These are phyloP conservation scores for Zymoseptoria passerinii DNA, from an alignment of 2,329 filamentous ascomycete genomes.

Conservation along the genomic window DNA sequence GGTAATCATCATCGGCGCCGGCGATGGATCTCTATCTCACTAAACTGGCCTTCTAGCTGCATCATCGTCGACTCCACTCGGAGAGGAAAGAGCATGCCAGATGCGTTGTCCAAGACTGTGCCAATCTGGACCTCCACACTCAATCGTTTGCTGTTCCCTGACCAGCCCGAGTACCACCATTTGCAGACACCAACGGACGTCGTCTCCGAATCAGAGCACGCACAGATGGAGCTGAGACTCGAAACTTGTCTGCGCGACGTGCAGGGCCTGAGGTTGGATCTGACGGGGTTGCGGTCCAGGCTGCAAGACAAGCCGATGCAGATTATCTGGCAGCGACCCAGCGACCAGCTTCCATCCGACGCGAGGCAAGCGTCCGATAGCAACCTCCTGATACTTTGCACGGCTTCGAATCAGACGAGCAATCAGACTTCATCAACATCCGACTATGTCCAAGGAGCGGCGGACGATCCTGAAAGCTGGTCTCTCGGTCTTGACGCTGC, in stretches of 20 bases:
- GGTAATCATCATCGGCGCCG: constrained; percentile 43
- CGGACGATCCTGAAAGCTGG: constrained; percentile 94
- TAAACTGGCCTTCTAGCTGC: constrained; percentile 39
- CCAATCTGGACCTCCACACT: constrained; percentile 89
- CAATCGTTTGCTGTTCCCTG: constrained; percentile 69
- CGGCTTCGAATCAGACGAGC: constrained; percentile 67
- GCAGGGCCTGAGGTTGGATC: constrained; percentile 52
- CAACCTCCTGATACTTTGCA: constrained; percentile 74
- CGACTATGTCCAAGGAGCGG: constrained; percentile 87
- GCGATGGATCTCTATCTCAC: background rate
- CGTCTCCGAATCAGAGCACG: constrained; percentile 65
- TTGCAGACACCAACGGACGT: constrained; percentile 66
- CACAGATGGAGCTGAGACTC: constrained; percentile 64
- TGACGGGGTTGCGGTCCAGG: constrained; percentile 45
- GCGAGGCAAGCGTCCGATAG: constrained; percentile 25
- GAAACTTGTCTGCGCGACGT: constrained; percentile 46
- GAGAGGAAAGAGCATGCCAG: constrained; percentile 89
- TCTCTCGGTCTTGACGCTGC: constrained; percentile 67
- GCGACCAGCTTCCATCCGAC: constrained; percentile 43
- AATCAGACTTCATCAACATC: constrained; percentile 57
- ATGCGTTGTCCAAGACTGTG: constrained; percentile 86
- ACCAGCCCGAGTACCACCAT: constrained; percentile 37
- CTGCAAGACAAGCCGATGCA: constrained; percentile 61
- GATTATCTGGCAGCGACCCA: constrained; percentile 71
- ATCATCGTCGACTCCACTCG: constrained; percentile 91